Base-by-base conservation (phyloP, 1,139 yeast genomes). In the Nadsonia starkeyi-henricii region DNA sequence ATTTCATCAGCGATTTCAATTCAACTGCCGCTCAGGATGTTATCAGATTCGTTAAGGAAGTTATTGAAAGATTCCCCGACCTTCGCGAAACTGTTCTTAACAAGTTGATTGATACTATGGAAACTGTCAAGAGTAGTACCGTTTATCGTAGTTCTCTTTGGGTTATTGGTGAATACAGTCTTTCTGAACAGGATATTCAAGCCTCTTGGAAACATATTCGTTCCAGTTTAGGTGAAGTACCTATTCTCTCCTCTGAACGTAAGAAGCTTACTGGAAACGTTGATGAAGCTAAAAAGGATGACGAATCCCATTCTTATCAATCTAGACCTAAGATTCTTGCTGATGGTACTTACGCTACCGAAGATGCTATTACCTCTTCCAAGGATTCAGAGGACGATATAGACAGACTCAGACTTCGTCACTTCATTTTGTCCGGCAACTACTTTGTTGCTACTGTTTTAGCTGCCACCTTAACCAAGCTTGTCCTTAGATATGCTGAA, bases 331-430 rank as follows among this genome's bases (percentile, higher is more conserved):
- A 83, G 53, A 82, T 93, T 50, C 75, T 91, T 55, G 96, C 98
- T 20, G 99, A 93, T 68, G 99, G 99, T 57, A 93, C 99, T 1
- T 93, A 93, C 68, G 98, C 98, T 30, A 84, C 96, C 33, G 98
- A 93, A 66, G 81, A 80, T 58, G 96, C 97, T 0, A 73, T 86
- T 52, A 78, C 85, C 3, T 69, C 75, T 15, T 61, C 61, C 26
- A 55, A 48, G 15, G 57, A 57, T n/a, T 72, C 71, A 46, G 58
- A 59, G 13, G 61, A 59, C 26, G 58, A 58, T 48, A 53, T 57
- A 19, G 69, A 67, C 45, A 66, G 71, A 41, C 88, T 93, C 41
- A 86, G 95, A 48, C 70, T 93, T 57, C 83, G 98, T 62, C 78
- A 80, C 54, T 77, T 88, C 50, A 78, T 93, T 52, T 71, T 89